Conservation (phyloP, 2,329 filamentous ascomycete genomes). For the Arthrobotrys entomopaga region DNA sequence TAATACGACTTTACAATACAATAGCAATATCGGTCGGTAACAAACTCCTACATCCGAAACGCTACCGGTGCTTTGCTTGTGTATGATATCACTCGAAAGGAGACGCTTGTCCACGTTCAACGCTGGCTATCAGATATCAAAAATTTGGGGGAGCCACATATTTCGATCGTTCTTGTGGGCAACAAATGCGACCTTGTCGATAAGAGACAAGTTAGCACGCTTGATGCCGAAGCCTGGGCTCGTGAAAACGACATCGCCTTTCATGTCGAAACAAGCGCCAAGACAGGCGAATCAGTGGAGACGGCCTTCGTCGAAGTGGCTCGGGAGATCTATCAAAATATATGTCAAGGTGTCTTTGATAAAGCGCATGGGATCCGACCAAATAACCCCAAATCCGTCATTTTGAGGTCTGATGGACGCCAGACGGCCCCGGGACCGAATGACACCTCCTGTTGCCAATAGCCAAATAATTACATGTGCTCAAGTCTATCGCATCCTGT, state of each 20-base stretch:
- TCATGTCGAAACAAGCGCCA: slow-evolving; percentile 96
- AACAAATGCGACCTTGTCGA: slow-evolving; percentile 89
- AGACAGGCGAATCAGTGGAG: slow-evolving; percentile 94
- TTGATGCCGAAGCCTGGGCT: slow-evolving; percentile 93
- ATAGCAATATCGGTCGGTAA: slow-evolving; percentile 66
- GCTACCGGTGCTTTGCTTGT: slow-evolving; percentile 82
- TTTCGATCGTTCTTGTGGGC: slow-evolving; percentile 91
- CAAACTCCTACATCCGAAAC: slow-evolving; percentile 84
- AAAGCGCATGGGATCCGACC: slow-evolving; percentile 88
- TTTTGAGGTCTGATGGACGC: slow-evolving; percentile 33
- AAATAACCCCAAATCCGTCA: slow-evolving; percentile 49
- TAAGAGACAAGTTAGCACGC: slow-evolving; percentile 79
- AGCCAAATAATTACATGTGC: too few species aligned
- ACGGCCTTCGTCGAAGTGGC: slow-evolving; percentile 91
- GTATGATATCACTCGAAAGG: slow-evolving; percentile 88
- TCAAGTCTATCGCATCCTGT: too few species aligned
- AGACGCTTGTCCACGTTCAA: slow-evolving; percentile 87
- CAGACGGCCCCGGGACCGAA: slow-evolving; percentile 24
- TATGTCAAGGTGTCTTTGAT: slow-evolving; percentile 93
- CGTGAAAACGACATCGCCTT: slow-evolving; percentile 83
- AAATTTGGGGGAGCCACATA: slow-evolving; percentile 94
- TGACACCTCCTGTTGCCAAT: slow-evolving; percentile 33
- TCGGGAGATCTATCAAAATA: slow-evolving; percentile 95
- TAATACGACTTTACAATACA: not conserved
- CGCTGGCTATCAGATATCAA: slow-evolving; percentile 94